Evolutionary conservation across 2,329 filamentous ascomycete species (phyloP), one percentile per base, ranked within the genome.

Genomic region (Zymoseptoria tritici): DNA sequence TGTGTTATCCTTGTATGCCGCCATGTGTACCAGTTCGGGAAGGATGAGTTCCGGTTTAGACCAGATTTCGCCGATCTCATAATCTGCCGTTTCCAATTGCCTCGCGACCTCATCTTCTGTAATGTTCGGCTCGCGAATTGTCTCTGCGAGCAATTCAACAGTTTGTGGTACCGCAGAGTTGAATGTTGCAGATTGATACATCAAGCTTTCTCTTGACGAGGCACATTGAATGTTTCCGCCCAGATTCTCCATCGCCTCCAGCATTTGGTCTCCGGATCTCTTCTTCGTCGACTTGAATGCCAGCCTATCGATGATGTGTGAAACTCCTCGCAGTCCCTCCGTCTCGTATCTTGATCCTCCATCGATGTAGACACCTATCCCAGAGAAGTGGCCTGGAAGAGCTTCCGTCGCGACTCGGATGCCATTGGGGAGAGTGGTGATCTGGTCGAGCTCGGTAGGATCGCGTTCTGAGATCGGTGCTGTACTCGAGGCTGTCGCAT

Each of bases 181-280:
- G 83, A 99, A 99, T 29, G 92, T 97, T 24, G 94, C 94, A 1
- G 91, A 90, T 76, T 99, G 94, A 79, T 99, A 99, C 94, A 99
- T 99, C 77, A 99, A 84, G 59, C 91, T 91, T 77, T 99, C 94
- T 65, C 94, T 83, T 1, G 91, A 96, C 1, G 92, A 97, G 9
- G 93, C 92, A 77, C 94, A 99, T 77, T 97, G 92, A 61, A 99
- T 93, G 74, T 97, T 97, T 31, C 94, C 94, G 42, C 94, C 94
- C 2, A 99, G 80, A 0, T 86, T 87, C 76, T 97, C 94, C 36
- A 97, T 83, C 36, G 86, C 81, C 75, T 96, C 91, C 20, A 96
- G 80, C 86, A 97, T 94, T 67, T 91, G 81, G 75, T 97, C 92
- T 58, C 86, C 85, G 0, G 84, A 84, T 62, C 86, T 85, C 42